Base-by-base conservation (phyloP, 345 rosid species). In the Euphorbia tirucalli region DNA sequence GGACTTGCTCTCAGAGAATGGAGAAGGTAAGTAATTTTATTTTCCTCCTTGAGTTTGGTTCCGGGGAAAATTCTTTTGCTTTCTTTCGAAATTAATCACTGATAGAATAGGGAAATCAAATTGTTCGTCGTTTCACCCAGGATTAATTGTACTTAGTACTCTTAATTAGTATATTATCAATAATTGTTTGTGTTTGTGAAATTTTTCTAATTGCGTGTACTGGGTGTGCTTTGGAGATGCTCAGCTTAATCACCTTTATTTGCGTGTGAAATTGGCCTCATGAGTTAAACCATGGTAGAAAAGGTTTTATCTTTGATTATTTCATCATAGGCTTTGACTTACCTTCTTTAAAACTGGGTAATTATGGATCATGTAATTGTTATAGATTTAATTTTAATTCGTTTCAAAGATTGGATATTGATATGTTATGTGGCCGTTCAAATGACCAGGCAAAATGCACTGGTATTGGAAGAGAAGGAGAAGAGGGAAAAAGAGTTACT, bases 381-480 rank as follows among this genome's bases (percentile, higher is more conserved):
- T 58, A 8, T 46, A 10, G 39, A 7, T 30, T 35, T 1, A 14
- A 54, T 13, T 31, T 19, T 13, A 50, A 27, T 18, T 31, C 0
- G 16, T 54, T 24, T 0, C 41, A 11, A 3, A 28, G 19, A 25
- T 16, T 39, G 14, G 56, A 27, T 4, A 24, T 2, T 62, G 35
- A 27, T 69, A 31, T 48, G 41, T 69, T 31, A 49, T 82, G 74
- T 55, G 44, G 11, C 32, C 13, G n/a, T 15, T 64, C 9, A 43
- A 66, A 41, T 43, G 5, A 58, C 21, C 57, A 92, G 97, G 73
- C 78, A 85, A 65, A 92, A 92, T 73, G 93, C 87, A 0, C 73
- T 85, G 55, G 82, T 66, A 19, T 74, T 88, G 81, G 97, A 87
- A 81, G 93, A 89, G 83, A 90, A 90, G 78, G 97, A 90, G 86